Evolutionary conservation across 2,329 filamentous ascomycete genomes (phyloP), one percentile per base, ranked within the genome.

Genomic region (Cadophora malorum): DNA sequence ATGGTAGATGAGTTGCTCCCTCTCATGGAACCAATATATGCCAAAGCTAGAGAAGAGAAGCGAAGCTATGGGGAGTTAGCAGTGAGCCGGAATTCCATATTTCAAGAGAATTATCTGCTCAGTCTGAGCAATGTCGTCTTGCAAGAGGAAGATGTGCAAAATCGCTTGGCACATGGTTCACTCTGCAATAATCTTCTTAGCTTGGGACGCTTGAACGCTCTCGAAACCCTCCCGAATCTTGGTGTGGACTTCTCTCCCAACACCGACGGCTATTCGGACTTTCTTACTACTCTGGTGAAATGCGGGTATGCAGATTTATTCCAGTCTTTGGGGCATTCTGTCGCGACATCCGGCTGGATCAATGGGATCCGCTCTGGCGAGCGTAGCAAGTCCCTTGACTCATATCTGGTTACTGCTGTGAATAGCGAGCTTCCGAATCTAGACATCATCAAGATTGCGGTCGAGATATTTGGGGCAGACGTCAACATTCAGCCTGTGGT

Each of bases 401-500:
- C 66, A 38, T 66, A 66, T 19, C 66, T 79, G 1, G 47, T 76
- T 12, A 64, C 69, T 3, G 79, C 79, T 25, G 76, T 78, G 56
- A 33, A 61, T n/a, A 70, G 76, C 31, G 64, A 74, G 3, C 65
- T 78, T 14, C 79, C 79, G 8, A 80, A 81, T 47, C 76, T 81
- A 67, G 73, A 76, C 5, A 73, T 80, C 3, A 70, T 80, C 0
- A 74, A 75, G 12, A 53, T 79, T 2, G 66, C 82, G 8, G 76
- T 81, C 2, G 76, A 79, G 31, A 74, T 74, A 21, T 77, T 78
- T 21, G 69, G 67, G 1, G 76, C 79, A 12, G 74, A 80, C 67
- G 59, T 81, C n/a, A 74, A 80, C 45, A 49, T 63, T n/a, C 62
- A 69, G 2, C 28, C 23, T 21, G 7, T 63, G 45, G 55, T 50